Evolutionary conservation across 1,139 yeast species (phyloP).

Genomic region (Scheffersomyces lignicola): DNA sequence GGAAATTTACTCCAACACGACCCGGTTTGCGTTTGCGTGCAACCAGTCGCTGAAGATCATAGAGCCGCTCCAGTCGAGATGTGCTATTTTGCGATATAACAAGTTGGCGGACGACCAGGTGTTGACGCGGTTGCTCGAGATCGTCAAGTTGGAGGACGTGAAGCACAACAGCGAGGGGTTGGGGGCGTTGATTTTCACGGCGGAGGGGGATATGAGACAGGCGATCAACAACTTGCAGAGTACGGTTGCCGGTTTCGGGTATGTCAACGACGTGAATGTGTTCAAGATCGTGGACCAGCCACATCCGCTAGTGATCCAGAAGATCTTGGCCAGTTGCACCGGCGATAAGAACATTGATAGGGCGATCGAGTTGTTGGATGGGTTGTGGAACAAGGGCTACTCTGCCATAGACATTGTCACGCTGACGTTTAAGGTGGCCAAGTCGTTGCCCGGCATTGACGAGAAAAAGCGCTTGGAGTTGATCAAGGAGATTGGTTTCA

Average conservation of each 20-base stretch:
- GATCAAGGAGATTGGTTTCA: constrained; percentile 82
- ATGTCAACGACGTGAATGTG: constrained; percentile 87
- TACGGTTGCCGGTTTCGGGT: constrained; percentile 90
- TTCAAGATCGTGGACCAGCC: constrained; percentile 97
- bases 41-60: constrained; percentile 92
- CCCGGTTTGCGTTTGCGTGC: constrained; percentile 97
- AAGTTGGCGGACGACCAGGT: constrained; percentile 85
- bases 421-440: constrained; percentile 85
- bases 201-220: constrained; percentile 99
- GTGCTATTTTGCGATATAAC: constrained; percentile 88
- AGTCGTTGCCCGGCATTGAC: constrained; percentile 64
- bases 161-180: constrained; percentile 87
- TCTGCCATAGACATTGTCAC: constrained; percentile 92
- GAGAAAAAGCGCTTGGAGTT: constrained; percentile 72
- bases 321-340: constrained; percentile 62
- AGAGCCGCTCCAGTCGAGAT: constrained; percentile 94
- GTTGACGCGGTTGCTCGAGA: constrained; percentile 69
- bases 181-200: constrained; percentile 91
- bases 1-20: constrained; percentile 93
- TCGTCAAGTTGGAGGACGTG: constrained; percentile 69
- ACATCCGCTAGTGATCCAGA: constrained; percentile 82
- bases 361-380: constrained; percentile 65
- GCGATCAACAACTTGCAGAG: constrained; percentile 93
- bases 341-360: constrained; percentile 56
- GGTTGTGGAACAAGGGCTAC: constrained; percentile 87